These are phyloP conservation scores for Dianthus caryophyllus DNA, from an alignment of 148 eudicot genomes.

Conservation along the genomic window DNA sequence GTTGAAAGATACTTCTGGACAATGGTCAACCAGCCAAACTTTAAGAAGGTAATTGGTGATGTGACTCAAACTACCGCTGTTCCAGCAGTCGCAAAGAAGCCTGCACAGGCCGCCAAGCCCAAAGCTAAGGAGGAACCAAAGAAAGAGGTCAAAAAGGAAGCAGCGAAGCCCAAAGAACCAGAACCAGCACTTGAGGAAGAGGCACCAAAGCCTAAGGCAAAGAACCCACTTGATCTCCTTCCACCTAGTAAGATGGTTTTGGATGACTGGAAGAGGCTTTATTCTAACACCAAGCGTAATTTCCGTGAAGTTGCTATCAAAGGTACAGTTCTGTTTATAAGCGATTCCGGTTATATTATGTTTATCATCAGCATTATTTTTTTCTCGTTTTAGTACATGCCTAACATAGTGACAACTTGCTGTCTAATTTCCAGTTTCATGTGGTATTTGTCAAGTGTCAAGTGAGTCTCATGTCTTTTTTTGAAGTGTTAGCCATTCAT, in stretches of 20 bases:
- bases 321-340: constrained; percentile 42
- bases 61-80: constrained; percentile 49
- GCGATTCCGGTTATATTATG: too few species aligned
- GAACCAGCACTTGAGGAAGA: constrained; percentile 48
- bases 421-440: too few species aligned
- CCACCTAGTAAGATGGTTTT: constrained; percentile 83
- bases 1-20: constrained; percentile 85
- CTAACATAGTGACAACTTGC: too few species aligned
- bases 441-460: too few species aligned
- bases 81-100: constrained; percentile 53
- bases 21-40: constrained; percentile 65
- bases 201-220: constrained; percentile 77
- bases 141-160: constrained; percentile 49
- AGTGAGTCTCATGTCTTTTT: too few species aligned
- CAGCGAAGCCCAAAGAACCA: constrained; percentile 45
- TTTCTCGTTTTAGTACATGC: too few species aligned
- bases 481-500: too few species aligned
- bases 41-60: constrained; percentile 59
- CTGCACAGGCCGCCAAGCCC: constrained; percentile 38
- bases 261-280: constrained; percentile 90
- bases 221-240: constrained; percentile 76
- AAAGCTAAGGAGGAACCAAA: constrained; percentile 55
- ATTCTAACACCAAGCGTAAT: constrained; percentile 78
- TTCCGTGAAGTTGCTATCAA: constrained; percentile 89
- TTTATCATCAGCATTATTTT: neutral